Conservation (phyloP, 352 stramenopile genomes). For the Globisporangium perplexum region DNA sequence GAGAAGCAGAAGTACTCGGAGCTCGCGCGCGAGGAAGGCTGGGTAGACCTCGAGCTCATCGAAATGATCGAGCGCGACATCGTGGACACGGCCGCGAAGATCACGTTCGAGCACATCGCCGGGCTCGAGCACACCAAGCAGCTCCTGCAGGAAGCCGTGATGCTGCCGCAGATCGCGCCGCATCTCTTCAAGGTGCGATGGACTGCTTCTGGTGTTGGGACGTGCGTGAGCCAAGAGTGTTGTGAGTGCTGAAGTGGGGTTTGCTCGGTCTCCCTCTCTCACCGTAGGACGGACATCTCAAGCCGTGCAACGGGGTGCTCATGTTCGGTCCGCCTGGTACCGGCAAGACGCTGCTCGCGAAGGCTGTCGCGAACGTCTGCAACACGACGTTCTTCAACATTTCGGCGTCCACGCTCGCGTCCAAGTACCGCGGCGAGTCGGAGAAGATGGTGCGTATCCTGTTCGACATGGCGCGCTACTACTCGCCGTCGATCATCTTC, state of each 20-base stretch:
- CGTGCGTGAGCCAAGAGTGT: background rate
- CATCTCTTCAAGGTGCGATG: slow-evolving; percentile 63
- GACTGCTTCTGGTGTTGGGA: background rate
- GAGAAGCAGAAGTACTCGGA: slow-evolving; percentile 75
- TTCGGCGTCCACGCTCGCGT: slow-evolving; percentile 85
- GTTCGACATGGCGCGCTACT: slow-evolving; percentile 98
- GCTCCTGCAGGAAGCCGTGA: slow-evolving; percentile 76
- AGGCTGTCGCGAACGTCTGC: slow-evolving; percentile 93
- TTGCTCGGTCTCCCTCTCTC: background rate
- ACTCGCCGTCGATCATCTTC: slow-evolving; percentile 97
- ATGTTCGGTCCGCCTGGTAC: slow-evolving; percentile 88
- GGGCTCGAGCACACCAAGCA: slow-evolving; percentile 80
- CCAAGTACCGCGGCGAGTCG: slow-evolving; percentile 93
- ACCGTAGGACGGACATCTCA: slow-evolving; percentile 59
- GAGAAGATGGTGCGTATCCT: slow-evolving; percentile 97
- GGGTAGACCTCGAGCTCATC: slow-evolving; percentile 77
- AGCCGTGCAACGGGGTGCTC: slow-evolving; percentile 76
- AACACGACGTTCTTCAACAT: slow-evolving; percentile 99
- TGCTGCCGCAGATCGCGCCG: slow-evolving; percentile 79
- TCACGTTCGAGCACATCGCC: slow-evolving; percentile 75
- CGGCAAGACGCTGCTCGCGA: slow-evolving; percentile 87
- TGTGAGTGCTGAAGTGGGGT: background rate
- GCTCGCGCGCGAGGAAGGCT: slow-evolving; percentile 61
- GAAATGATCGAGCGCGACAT: slow-evolving; percentile 87
- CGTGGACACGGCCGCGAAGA: slow-evolving; percentile 60